Conservation (phyloP, 1,284 basidiomycete genomes). For the Apiotrichum gamsii region DNA sequence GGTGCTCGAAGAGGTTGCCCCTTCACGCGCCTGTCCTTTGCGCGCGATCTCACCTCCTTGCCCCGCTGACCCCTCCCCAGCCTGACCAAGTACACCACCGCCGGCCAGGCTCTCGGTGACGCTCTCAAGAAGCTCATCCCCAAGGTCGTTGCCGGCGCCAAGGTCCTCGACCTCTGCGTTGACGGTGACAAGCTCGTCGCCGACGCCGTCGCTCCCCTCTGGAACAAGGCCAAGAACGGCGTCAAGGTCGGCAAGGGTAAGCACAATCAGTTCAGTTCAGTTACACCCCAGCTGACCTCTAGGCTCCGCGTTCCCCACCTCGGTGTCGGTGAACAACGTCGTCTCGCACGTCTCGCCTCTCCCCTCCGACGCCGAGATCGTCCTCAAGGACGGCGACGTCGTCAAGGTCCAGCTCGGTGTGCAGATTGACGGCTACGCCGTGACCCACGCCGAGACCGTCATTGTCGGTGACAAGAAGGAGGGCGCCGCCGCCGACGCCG, state of each 20-base stretch:
- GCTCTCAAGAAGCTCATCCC: slow-evolving; percentile 81
- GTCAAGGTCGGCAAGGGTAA: slow-evolving; percentile 79
- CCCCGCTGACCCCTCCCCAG: slow-evolving; percentile 21
- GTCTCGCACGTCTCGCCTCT: slow-evolving; percentile 56
- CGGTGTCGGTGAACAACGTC: slow-evolving; percentile 76
- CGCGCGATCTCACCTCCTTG: no score
- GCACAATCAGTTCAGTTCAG: slow-evolving; percentile 33
- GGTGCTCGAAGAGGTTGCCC: no score
- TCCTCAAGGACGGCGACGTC: slow-evolving; percentile 81
- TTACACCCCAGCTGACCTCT: no score
- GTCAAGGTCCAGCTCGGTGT: slow-evolving; percentile 95
- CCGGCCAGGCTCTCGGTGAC: slow-evolving; percentile 80
- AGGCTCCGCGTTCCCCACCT: slow-evolving; percentile 93
- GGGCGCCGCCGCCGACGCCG: slow-evolving; percentile 77
- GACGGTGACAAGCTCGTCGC: slow-evolving; percentile 90
- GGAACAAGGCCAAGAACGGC: slow-evolving; percentile 83
- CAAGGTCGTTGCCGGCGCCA: slow-evolving; percentile 70
- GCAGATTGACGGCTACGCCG: slow-evolving; percentile 76
- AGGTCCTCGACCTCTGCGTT: slow-evolving; percentile 77
- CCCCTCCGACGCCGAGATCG: slow-evolving; percentile 58
- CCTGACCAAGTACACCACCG: slow-evolving; percentile 60
- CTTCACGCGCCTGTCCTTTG: no score
- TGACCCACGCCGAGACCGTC: slow-evolving; percentile 75
- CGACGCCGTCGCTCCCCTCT: slow-evolving; percentile 73
- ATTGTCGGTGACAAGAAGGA: slow-evolving; percentile 75